Percentiles rank a stretch among this genome's conserved stretches.
Conservation (phyloP, 306 rosid genomes). For the Cucurbita maxima region DNA sequence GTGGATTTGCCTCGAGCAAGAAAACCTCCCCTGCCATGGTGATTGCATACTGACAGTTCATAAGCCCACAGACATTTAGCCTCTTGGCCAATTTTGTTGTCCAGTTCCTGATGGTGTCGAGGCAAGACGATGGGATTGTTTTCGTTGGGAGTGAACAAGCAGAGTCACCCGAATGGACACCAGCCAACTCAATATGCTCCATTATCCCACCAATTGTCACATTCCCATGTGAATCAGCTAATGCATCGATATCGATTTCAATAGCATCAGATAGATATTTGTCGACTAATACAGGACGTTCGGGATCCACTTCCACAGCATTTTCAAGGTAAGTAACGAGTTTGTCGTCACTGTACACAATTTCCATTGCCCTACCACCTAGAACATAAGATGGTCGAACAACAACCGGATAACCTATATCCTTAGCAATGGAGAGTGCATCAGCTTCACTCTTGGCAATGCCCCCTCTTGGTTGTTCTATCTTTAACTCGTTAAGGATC, state of each 20-base stretch:
- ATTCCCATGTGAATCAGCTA: conserved; percentile 85
- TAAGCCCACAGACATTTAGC: conserved; percentile 77
- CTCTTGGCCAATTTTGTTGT: conserved; percentile 68
- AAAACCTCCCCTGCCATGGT: conserved; percentile 55
- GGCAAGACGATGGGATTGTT: conserved; percentile 57
- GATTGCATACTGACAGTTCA: conserved; percentile 96
- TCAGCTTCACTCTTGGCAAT: conserved; percentile 85
- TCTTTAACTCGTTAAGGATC: conserved; percentile 58
- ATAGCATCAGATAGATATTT: conserved; percentile 74
- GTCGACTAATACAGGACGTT: conserved; percentile 85
- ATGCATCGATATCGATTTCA: conserved; percentile 91
- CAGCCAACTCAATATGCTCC: conserved; percentile 99
- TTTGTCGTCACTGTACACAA: conserved; percentile 64
- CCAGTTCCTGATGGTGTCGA: conserved; percentile 74
- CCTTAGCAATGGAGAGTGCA: conserved; percentile 69
- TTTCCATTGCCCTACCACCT: conserved; percentile 99
- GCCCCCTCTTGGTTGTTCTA: conserved; percentile 98
- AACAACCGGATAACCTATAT: conserved; percentile 86
- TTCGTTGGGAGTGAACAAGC: conserved; percentile 86
- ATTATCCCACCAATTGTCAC: conserved; percentile 97
- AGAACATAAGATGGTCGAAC: conserved; percentile 92
- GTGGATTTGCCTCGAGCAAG: conserved; percentile 94
- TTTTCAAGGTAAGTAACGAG: conserved; percentile 72
- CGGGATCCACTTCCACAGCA: conserved; percentile 96
- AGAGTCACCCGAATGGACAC: conserved; percentile 96